Base-by-base conservation (phyloP, 208 protist species). In the Acanthamoeba castellanii region DNA sequence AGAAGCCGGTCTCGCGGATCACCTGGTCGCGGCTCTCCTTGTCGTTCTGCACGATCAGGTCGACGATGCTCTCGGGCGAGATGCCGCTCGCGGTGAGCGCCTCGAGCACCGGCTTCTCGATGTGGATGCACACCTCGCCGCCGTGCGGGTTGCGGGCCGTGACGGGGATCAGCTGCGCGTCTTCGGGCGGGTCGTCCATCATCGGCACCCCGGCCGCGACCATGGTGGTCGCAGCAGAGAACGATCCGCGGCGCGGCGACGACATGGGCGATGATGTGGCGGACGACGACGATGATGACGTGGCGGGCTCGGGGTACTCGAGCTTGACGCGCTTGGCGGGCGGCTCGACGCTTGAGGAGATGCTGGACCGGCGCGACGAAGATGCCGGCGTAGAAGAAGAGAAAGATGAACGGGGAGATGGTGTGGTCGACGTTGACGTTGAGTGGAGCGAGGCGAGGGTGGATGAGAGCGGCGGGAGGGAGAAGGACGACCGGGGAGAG, bases 41-140 rank as follows among this genome's bases (percentile, higher is more conserved):
- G 52, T 92, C 64, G 66, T 92, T 92, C 57, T 89, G 82, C 45
- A 89, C 82, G 57, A 92, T 68, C 13, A 92, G 87, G 87, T 92
- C 34, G 7, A 92, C 87, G 50, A 92, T 92, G 87, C 34, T 55
- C 64, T 92, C 87, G 5, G 87, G 87, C 47, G 82, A 89, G n/a
- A 89, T 66, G 42, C 82, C 82, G 57, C 52, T 45, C 6, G 82
- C 82, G 8, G 47, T 59, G 52, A 89, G 82, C 45, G 82, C 82
- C 22, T 89, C 82, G 30, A 89, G 82, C 52, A 89, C 82, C 6
- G 47, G 82, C 57, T 89, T 89, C 57, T 89, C 82, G 57, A 89
- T 89, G 45, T 89, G 47, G 25, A 89, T 89, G 30, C 52, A 89
- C 30, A 89, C 50, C 16, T 89, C 81, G 50, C 81, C 82, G 52